Evolutionary conservation across 306 rosid species (phyloP).

Genomic region (Styphnolobium japonicum): DNA sequence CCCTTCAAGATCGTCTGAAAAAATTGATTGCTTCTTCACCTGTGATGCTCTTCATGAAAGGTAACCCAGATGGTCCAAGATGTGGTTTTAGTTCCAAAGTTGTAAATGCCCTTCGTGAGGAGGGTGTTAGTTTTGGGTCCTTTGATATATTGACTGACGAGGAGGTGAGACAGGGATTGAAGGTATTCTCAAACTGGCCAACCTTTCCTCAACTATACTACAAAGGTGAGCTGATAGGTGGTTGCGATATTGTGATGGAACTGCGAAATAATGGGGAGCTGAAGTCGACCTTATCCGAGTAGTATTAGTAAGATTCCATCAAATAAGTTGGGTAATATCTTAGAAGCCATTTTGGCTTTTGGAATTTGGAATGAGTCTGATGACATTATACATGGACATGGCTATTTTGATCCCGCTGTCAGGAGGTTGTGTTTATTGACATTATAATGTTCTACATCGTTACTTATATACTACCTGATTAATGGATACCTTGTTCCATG

Average conservation of each 20-base stretch:
- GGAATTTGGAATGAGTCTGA: constrained; percentile 24
- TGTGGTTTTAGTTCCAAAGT: constrained; percentile 96
- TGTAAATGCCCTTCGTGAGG: constrained; percentile 62
- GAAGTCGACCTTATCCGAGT: constrained; percentile 70
- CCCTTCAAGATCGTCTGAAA: constrained; percentile 68
- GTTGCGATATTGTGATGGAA: constrained; percentile 82
- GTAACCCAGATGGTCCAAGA: constrained; percentile 80
- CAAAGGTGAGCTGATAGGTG: constrained; percentile 88
- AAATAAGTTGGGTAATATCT: constrained; percentile 30
- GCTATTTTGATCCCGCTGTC: constrained; percentile 30
- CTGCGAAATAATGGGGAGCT: constrained; percentile 71
- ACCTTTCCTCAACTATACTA: constrained; percentile 92
- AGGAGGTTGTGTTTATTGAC: constrained; percentile 36
- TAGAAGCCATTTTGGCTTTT: constrained; percentile 14
- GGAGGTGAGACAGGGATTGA: constrained; percentile 87
- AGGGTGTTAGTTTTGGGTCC: constrained; percentile 68
- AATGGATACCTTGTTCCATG: neutral
- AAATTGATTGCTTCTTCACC: constrained; percentile 64
- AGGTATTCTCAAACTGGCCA: constrained; percentile 89
- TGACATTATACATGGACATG: constrained; percentile 12
- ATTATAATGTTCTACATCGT: constrained; percentile 25
- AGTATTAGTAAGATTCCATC: constrained; percentile 14
- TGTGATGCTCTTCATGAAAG: constrained; percentile 94
- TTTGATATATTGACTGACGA: constrained; percentile 78
- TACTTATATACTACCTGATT: constrained; percentile 9